Evolutionary conservation across 768 basidiomycete species (phyloP).

Genomic region (Hemileccinum rubropunctum): DNA sequence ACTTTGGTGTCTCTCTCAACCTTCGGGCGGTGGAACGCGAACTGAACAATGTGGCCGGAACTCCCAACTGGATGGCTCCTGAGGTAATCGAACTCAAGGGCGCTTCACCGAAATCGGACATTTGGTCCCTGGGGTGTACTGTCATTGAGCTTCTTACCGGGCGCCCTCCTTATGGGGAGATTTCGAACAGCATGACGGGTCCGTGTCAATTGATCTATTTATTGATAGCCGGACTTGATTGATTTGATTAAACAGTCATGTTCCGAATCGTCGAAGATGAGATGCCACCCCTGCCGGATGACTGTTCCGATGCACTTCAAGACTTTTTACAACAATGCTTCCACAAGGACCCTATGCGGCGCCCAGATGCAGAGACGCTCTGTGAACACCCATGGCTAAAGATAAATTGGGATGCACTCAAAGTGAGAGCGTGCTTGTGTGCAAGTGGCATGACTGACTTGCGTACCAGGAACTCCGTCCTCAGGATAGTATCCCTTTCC

Average conservation of each 20-base stretch:
- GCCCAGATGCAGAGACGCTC: slow-evolving; percentile 83
- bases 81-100: slow-evolving; percentile 96
- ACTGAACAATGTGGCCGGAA: slow-evolving; percentile 85
- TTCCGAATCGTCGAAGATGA: slow-evolving; percentile 96
- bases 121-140: slow-evolving; percentile 95
- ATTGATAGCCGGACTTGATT: neutral
- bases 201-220: slow-evolving; percentile 17
- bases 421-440: slow-evolving; percentile 46
- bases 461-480: slow-evolving; percentile 68
- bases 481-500: slow-evolving; percentile 94
- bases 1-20: slow-evolving; percentile 97
- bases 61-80: slow-evolving; percentile 99
- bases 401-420: slow-evolving; percentile 72
- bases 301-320: slow-evolving; percentile 67
- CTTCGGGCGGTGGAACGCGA: slow-evolving; percentile 86
- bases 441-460: neutral
- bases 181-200: slow-evolving; percentile 90
- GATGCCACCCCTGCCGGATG: slow-evolving; percentile 82
- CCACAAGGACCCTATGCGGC: slow-evolving; percentile 75
- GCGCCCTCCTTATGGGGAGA: slow-evolving; percentile 86
- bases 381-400: slow-evolving; percentile 93
- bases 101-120: slow-evolving; percentile 89
- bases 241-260: slow-evolving; percentile 61
- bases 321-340: slow-evolving; percentile 90
- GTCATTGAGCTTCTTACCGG: slow-evolving; percentile 93